Evolutionary conservation across 164 flowering plant species (phyloP).

Genomic region (Stephania japonica): DNA sequence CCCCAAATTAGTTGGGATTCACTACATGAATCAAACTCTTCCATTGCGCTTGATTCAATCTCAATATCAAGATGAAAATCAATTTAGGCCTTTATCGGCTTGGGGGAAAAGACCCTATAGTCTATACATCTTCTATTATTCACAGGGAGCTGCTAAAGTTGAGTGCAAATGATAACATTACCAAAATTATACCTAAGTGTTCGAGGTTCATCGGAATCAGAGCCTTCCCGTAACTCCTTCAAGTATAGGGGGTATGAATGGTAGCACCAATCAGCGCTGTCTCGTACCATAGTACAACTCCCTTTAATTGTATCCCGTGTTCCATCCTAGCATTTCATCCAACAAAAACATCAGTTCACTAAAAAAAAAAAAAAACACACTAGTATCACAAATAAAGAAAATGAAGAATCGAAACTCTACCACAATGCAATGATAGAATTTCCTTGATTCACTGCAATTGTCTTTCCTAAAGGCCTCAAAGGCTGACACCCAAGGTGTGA

Average conservation of each 20-base stretch:
- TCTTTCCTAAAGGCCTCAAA: constrained; percentile 86
- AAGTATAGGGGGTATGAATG: constrained; percentile 73
- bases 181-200: constrained; percentile 52
- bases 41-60: no score
- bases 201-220: constrained; percentile 44
- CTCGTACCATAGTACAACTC: constrained; percentile 80
- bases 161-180: not conserved
- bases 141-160: not conserved
- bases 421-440: constrained; percentile 69
- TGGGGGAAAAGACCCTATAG: not conserved
- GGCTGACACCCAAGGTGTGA: constrained; percentile 86
- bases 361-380: no score
- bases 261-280: constrained; percentile 70
- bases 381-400: not conserved
- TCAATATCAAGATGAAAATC: not conserved
- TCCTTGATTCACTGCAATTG: constrained; percentile 34
- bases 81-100: not conserved
- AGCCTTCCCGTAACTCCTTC: constrained; percentile 62
- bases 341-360: not conserved
- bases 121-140: not conserved
- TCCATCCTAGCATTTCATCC: constrained; percentile 58
- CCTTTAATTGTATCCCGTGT: constrained; percentile 84
- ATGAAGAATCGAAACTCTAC: constrained; percentile 28
- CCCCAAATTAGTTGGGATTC: no score
- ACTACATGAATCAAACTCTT: no score